Evolutionary conservation across 768 basidiomycete genomes (phyloP).

Genomic region (Kwoniella sp.): DNA sequence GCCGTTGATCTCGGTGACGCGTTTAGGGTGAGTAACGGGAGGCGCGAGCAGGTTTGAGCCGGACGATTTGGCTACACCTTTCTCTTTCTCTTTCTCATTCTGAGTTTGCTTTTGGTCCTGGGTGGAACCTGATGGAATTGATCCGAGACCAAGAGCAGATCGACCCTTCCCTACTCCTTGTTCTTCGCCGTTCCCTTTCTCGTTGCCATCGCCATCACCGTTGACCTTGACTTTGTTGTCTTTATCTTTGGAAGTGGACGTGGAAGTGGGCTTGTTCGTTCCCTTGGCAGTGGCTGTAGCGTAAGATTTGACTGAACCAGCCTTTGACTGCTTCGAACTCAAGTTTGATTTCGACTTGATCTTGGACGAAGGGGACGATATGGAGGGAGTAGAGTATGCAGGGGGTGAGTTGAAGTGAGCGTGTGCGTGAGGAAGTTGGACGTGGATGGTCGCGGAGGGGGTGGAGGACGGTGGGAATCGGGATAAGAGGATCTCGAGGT

Average conservation of each 20-base stretch:
- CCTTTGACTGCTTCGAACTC: background rate
- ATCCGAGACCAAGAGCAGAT: background rate
- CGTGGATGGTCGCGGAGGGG: conserved; percentile 55
- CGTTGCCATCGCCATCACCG: background rate
- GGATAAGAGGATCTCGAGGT: conserved; percentile 84
- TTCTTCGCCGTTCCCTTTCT: background rate
- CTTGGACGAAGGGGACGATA: conserved; percentile 62
- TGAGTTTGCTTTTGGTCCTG: background rate
- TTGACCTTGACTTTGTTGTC: conserved; percentile 3
- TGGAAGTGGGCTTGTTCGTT: too few species aligned
- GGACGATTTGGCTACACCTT: background rate
- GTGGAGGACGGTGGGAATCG: conserved; percentile 59
- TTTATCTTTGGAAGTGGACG: background rate
- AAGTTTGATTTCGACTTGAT: conserved; percentile 32
- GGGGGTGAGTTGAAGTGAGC: conserved; percentile 57
- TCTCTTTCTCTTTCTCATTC: background rate
- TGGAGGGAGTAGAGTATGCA: conserved; percentile 57
- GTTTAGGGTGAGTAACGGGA: background rate
- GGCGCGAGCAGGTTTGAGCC: background rate
- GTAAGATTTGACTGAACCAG: conserved; percentile 6
- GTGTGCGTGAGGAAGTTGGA: conserved; percentile 37
- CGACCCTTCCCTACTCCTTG: background rate
- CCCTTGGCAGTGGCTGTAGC: conserved; percentile 1
- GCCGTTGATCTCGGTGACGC: too few species aligned
- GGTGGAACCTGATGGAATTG: background rate